Conservation (phyloP, 108 stramenopile genomes). For the Hondaea fermentalgiana region DNA sequence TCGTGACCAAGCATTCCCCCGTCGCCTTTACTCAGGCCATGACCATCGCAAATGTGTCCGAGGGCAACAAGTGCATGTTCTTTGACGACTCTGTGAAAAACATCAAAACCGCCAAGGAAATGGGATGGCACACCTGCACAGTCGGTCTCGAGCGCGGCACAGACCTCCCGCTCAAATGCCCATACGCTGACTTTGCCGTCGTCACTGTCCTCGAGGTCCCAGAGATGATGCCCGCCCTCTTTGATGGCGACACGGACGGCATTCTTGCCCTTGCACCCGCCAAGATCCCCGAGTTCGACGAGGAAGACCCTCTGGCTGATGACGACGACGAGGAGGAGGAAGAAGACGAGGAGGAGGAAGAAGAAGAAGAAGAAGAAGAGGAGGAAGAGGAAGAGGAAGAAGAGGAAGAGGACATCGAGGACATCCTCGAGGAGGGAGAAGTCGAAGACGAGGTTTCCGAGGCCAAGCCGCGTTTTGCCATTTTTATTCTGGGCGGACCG, state of each 20-base stretch:
- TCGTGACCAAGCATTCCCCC: neutral
- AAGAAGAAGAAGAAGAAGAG: neutral
- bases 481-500: constrained; percentile 50
- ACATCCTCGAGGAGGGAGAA: neutral
- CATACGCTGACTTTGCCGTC: neutral
- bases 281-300: neutral
- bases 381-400: neutral
- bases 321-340: neutral
- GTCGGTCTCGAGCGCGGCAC: neutral
- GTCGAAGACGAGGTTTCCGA: neutral
- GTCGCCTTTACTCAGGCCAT: neutral
- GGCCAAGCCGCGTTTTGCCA: neutral
- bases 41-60: neutral
- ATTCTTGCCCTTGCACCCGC: neutral
- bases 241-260: neutral
- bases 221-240: neutral
- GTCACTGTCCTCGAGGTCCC: neutral
- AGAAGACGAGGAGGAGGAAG: neutral
- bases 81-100: neutral
- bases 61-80: neutral
- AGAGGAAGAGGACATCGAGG: neutral
- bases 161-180: neutral
- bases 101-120: neutral
- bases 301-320: neutral
- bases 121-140: neutral